Evolutionary conservation across 306 rosid species (phyloP), one percentile per base, ranked within the genome.

Genomic region (Betula pendula): DNA sequence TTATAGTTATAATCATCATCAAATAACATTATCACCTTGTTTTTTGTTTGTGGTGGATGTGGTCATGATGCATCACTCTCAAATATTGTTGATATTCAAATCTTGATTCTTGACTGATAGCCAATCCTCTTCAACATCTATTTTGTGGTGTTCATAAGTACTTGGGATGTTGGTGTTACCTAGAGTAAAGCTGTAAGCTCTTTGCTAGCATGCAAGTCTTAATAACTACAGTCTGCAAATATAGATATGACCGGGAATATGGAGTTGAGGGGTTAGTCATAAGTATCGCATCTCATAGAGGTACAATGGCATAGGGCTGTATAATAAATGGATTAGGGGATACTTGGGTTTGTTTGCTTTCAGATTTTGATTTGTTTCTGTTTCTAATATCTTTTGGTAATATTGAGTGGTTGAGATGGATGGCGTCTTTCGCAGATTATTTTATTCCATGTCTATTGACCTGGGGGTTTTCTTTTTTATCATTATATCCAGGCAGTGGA

Each of bases 401-500:
- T 75, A 24, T 50, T 56, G 70, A 51, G 75, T 79, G 78, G 5
- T 43, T 52, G 50, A 56, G 16, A n/a, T 75, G 68, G 67, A 71
- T 68, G 65, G 77, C 35, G 77, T 62, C 83, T 70, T 74, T 66
- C 75, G 73, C 40, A 38, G 75, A 72, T 55, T 71, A 72, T 66
- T 20, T 83, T 83, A 42, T 77, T 76, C 77, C 69, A 69, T 51
- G 43, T 44, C 44, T 71, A 50, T 71, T 50, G 62, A 71, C 75
- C 17, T 71, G 75, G 62, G 75, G 75, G 62, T 81, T 60, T 77
- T 76, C 72, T 77, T 70, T n/a, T 80, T 69, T 76, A 73, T 77
- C 80, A 43, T 81, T 78, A 45, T 74, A 81, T 84, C 78, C 88
- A 84, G 88, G 88, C 67, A 68, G 73, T 84, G 76, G 80, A 72